These are phyloP conservation scores for Amniculicola lignicola DNA, from an alignment of 495 filamentous ascomycete genomes.

Conservation along the genomic window DNA sequence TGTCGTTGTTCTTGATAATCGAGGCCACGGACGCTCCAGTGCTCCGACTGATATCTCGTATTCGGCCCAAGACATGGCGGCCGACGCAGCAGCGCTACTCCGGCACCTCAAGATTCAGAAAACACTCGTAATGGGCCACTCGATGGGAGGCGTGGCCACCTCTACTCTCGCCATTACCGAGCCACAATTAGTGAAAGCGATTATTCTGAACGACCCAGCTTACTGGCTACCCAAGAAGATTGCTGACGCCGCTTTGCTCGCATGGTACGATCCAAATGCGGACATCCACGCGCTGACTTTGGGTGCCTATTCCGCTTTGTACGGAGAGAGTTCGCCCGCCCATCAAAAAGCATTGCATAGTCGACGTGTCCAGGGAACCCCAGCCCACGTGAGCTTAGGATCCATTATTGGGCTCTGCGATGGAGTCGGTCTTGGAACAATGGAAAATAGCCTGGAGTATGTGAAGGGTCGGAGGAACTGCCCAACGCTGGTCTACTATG, in stretches of 20 bases:
- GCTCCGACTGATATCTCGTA: neutral
- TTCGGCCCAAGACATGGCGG: neutral
- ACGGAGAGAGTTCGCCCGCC: neutral
- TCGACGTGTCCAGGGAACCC: neutral
- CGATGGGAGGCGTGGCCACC: conserved; percentile 3
- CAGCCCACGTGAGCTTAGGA: conserved; percentile 2
- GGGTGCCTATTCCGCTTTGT: neutral
- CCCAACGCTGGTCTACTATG: conserved; percentile 2
- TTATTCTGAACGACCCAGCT: conserved; percentile 9
- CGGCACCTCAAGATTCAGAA: neutral
- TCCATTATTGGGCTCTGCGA: neutral
- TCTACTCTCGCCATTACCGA: conserved; percentile 2
- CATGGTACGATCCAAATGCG: too few species aligned
- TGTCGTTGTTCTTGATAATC: conserved; percentile 1
- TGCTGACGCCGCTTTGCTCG: neutral
- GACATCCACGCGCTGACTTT: neutral
- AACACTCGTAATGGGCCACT: conserved; percentile 9
- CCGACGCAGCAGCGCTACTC: conserved; percentile 4
- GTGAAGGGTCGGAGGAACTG: conserved; percentile 6
- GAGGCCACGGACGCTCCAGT: conserved; percentile 8
- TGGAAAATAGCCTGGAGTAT: neutral
- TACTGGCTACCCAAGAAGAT: neutral
- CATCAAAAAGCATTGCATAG: conserved; percentile 8
- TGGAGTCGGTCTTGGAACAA: conserved; percentile 2
- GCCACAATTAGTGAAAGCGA: conserved; percentile 10